Evolutionary conservation across 495 filamentous ascomycete genomes (phyloP).

Genomic region (Penicillium cataractarum): DNA sequence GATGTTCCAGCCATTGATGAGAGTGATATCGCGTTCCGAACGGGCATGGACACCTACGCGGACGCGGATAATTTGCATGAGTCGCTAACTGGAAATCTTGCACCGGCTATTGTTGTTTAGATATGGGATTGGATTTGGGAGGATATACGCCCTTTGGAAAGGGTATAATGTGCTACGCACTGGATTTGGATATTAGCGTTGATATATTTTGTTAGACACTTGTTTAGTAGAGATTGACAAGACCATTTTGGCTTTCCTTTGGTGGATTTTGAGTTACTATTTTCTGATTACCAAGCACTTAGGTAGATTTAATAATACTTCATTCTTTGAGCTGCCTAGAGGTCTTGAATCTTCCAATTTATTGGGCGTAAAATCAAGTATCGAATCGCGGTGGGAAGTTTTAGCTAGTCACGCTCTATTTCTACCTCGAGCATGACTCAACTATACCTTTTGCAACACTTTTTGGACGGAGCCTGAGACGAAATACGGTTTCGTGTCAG

Average conservation of each 20-base stretch:
- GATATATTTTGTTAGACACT: not conserved
- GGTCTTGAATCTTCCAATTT: too few species aligned
- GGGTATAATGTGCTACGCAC: constrained; percentile 1
- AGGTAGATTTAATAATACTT: not conserved
- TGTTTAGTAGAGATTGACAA: not conserved
- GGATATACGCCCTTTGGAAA: not conserved
- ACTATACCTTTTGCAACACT: too few species aligned
- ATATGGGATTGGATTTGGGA: not conserved
- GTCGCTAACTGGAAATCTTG: constrained; percentile 7
- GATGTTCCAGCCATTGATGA: not conserved
- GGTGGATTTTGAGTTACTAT: too few species aligned
- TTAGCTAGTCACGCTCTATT: too few species aligned
- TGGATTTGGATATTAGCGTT: constrained; percentile 2
- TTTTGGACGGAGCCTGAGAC: too few species aligned
- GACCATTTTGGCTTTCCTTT: not conserved
- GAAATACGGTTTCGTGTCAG: too few species aligned
- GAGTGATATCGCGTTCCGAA: constrained; percentile 4
- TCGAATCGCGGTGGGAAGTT: too few species aligned
- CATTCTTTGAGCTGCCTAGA: too few species aligned
- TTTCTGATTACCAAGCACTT: not conserved
- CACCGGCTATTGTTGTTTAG: constrained; percentile 16
- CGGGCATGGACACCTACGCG: constrained; percentile 6
- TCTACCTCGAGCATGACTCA: too few species aligned
- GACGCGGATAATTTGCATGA: constrained; percentile 17
- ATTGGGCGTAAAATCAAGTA: too few species aligned